A percentile compares a stretch with the other conserved stretches of the same genome.
Conservation (phyloP, 345 rosid species). For the Ailanthus altissimus region DNA sequence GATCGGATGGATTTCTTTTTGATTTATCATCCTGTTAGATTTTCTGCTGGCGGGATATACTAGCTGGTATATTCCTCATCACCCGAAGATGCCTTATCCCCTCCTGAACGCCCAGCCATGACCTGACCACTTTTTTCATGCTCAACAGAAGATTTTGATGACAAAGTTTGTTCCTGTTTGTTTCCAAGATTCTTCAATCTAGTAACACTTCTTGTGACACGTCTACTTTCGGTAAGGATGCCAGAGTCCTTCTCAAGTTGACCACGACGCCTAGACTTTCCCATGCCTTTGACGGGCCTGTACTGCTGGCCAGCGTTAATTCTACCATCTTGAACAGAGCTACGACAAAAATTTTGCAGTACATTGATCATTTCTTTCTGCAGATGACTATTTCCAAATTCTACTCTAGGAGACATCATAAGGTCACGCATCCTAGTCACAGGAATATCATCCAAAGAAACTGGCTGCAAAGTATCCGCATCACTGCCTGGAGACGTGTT, state of each 20-base stretch:
- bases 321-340: slow-evolving; percentile 12
- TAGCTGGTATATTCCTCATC: too few relatives aligned
- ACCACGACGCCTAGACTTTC: not conserved
- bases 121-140: not conserved
- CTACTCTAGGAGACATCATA: slow-evolving; percentile 23
- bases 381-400: slow-evolving; percentile 17
- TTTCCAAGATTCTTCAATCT: slow-evolving; percentile 22
- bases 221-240: slow-evolving; percentile 11
- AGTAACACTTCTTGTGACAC: slow-evolving; percentile 51
- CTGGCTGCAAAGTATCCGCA: slow-evolving; percentile 18
- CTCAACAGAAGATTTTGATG: not conserved
- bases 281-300: not conserved
- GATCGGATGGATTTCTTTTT: not conserved
- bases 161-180: not conserved
- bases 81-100: not conserved
- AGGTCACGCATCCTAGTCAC: slow-evolving; percentile 37
- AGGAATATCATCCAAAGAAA: slow-evolving; percentile 35
- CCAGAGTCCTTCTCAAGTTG: not conserved
- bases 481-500: slow-evolving; percentile 4
- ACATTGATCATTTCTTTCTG: slow-evolving; percentile 22
- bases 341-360: slow-evolving; percentile 14
- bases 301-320: slow-evolving; percentile 11
- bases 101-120: not conserved
- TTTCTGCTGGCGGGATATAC: not conserved
- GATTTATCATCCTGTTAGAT: slow-evolving; percentile 16